phyloP scores from a whole-genome alignment of 495 filamentous ascomycete species.

The Tuber aestivum region DNA sequence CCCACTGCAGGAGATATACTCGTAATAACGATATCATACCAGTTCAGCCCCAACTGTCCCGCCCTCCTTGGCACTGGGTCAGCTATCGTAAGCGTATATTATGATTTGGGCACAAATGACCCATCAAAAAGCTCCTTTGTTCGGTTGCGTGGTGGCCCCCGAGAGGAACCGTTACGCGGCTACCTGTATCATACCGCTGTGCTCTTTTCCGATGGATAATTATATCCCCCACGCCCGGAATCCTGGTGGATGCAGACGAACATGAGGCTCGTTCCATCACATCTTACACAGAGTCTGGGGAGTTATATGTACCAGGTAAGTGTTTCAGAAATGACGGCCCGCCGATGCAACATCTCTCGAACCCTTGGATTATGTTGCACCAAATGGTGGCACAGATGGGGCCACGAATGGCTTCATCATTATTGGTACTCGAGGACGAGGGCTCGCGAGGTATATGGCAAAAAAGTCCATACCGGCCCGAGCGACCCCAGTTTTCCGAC shows the following conservation, averaged over 20 bases:
- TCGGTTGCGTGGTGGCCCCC: not conserved
- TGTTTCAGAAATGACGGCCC: not conserved
- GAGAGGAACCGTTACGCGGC: not conserved
- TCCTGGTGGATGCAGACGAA: not conserved
- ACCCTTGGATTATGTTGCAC: not conserved
- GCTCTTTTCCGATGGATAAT: not conserved
- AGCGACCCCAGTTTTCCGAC: not conserved
- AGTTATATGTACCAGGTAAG: not conserved
- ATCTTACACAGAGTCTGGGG: not conserved
- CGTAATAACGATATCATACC: conserved; percentile 17
- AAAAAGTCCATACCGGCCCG: not conserved
- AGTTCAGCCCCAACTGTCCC: conserved; percentile 12
- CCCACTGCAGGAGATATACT: conserved; percentile 5
- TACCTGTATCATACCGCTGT: not conserved
- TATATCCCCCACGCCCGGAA: not conserved
- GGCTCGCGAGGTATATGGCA: not conserved
- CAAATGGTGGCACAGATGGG: not conserved
- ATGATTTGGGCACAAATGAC: not conserved
- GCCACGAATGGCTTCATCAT: not conserved
- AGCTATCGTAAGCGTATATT: too few species aligned
- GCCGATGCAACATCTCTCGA: not conserved
- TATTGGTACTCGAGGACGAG: not conserved
- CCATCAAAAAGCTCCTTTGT: not conserved
- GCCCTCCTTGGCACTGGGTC: conserved; percentile 19
- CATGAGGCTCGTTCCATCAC: not conserved